Evolutionary conservation across 2,329 filamentous ascomycete genomes (phyloP).

Genomic region (Ramularia endophylla): DNA sequence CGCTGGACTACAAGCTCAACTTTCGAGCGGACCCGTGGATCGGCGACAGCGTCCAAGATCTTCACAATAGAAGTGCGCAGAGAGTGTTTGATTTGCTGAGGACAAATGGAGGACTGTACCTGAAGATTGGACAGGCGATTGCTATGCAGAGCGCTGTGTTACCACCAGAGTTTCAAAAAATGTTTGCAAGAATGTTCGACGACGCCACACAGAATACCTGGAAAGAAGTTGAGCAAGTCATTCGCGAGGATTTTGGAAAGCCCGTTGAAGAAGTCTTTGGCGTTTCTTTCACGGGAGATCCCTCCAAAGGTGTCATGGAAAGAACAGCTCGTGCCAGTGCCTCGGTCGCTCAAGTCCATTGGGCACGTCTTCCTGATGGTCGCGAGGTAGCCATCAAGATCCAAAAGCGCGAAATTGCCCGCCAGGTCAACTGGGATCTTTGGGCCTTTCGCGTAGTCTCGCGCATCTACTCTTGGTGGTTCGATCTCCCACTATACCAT

Average conservation of each 20-base stretch:
- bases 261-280: conserved; percentile 88
- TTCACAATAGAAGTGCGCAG: conserved; percentile 80
- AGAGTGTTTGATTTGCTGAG: conserved; percentile 75
- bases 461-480: conserved; percentile 76
- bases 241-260: conserved; percentile 82
- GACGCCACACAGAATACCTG: conserved; percentile 92
- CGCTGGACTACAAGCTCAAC: conserved; percentile 93
- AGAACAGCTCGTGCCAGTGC: conserved; percentile 71
- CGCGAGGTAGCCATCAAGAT: conserved; percentile 93
- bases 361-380: conserved; percentile 79
- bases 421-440: conserved; percentile 89
- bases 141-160: conserved; percentile 96
- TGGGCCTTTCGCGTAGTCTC: conserved; percentile 93
- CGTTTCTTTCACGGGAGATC: conserved; percentile 58
- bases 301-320: conserved; percentile 62
- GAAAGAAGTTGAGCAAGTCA: conserved; percentile 77
- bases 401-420: conserved; percentile 88
- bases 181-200: conserved; percentile 97
- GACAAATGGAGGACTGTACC: conserved; percentile 83
- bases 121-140: conserved; percentile 97
- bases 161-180: conserved; percentile 89
- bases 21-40: conserved; percentile 74
- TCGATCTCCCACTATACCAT: conserved; percentile 87
- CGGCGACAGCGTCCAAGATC: conserved; percentile 65
- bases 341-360: conserved; percentile 94